Evolutionary conservation across 129 eudicot genomes (phyloP).

Genomic region (Centella asiatica): DNA sequence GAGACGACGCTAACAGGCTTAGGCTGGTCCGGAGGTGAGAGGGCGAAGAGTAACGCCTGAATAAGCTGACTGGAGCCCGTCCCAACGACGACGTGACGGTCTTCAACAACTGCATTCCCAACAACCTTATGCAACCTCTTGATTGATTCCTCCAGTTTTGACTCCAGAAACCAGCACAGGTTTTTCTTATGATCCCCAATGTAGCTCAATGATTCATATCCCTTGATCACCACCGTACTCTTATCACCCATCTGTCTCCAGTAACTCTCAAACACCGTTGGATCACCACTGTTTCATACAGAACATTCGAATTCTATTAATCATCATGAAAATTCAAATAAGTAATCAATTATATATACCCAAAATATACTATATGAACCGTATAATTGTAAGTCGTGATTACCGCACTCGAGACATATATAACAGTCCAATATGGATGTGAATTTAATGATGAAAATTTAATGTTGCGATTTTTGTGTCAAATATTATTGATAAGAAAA

Average conservation of each 20-base stretch:
- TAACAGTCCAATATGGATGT: too few relatives aligned
- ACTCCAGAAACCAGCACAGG: slow-evolving; percentile 74
- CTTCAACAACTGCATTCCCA: slow-evolving; percentile 61
- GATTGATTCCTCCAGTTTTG: slow-evolving; percentile 60
- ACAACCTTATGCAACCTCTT: slow-evolving; percentile 50
- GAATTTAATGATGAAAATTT: too few relatives aligned
- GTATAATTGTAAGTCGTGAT: too few relatives aligned
- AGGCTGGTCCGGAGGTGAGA: slow-evolving; percentile 32
- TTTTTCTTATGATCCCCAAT: slow-evolving; percentile 41
- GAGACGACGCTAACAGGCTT: slow-evolving; percentile 44
- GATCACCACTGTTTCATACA: slow-evolving; percentile 61
- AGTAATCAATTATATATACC: too few relatives aligned
- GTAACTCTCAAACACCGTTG: slow-evolving; percentile 54
- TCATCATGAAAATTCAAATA: neutral
- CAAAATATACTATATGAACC: too few relatives aligned
- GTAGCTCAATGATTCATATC: slow-evolving; percentile 57
- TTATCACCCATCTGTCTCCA: slow-evolving; percentile 53
- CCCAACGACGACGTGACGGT: slow-evolving; percentile 52
- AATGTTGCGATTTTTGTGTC: too few relatives aligned
- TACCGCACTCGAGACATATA: too few relatives aligned
- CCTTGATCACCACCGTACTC: slow-evolving; percentile 42
- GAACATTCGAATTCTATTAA: neutral
- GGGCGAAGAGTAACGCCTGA: slow-evolving; percentile 51
- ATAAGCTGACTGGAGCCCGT: slow-evolving; percentile 86
- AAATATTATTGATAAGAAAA: too few relatives aligned